Conservation (phyloP, 2,329 filamentous ascomycete species). For the Botrytis galanthina region DNA sequence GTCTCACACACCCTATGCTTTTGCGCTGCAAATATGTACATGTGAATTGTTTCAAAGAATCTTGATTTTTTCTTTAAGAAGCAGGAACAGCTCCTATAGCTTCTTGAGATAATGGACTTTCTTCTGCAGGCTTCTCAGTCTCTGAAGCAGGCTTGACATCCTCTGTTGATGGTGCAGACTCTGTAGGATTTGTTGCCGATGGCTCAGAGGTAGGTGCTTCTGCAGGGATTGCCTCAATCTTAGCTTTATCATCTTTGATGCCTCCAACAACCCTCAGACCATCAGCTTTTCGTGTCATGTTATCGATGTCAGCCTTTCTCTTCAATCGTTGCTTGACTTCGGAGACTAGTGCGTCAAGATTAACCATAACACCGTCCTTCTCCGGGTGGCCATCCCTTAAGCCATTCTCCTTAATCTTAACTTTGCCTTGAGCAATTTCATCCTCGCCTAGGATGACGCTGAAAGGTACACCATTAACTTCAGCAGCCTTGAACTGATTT, state of each 20-base stretch:
- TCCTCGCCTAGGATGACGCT: slow-evolving; percentile 89
- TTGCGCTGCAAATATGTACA: slow-evolving; percentile 15
- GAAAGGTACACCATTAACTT: slow-evolving; percentile 75
- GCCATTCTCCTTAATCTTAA: slow-evolving; percentile 84
- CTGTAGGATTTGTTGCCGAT: neutral
- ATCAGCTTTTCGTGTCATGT: slow-evolving; percentile 32
- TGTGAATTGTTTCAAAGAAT: neutral
- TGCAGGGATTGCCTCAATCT: slow-evolving; percentile 24
- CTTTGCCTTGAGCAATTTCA: slow-evolving; percentile 77
- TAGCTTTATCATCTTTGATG: slow-evolving; percentile 29
- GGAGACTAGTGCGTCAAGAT: slow-evolving; percentile 58
- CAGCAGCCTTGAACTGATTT: slow-evolving; percentile 88
- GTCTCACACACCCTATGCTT: slow-evolving; percentile 2
- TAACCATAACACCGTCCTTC: slow-evolving; percentile 80
- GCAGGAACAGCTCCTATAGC: slow-evolving; percentile 30
- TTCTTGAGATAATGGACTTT: slow-evolving; percentile 26
- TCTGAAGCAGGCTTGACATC: neutral
- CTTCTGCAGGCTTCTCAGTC: slow-evolving; percentile 18
- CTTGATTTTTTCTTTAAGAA: slow-evolving; percentile 28
- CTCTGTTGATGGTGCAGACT: slow-evolving; percentile 3
- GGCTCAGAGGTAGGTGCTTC: slow-evolving; percentile 11
- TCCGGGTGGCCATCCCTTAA: slow-evolving; percentile 80
- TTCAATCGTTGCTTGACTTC: slow-evolving; percentile 58
- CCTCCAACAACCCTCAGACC: slow-evolving; percentile 37
- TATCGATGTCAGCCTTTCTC: slow-evolving; percentile 38